Percentiles rank a stretch among this genome's conserved stretches.
Evolutionary conservation across 257 asterid species (phyloP).

Genomic region (Nicotiana noctiflora): DNA sequence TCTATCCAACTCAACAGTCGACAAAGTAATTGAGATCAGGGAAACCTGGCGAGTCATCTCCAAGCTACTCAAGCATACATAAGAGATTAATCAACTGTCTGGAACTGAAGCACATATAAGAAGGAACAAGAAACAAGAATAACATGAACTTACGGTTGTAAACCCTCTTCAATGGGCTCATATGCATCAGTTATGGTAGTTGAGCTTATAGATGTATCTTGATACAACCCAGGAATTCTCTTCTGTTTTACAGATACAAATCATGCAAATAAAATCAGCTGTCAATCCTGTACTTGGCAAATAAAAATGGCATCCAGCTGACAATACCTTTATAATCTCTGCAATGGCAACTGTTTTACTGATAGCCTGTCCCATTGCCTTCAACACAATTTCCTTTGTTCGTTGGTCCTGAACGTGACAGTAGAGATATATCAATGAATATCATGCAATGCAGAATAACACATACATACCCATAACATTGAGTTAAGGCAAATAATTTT

Average conservation of each 20-base stretch:
- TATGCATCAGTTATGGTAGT: constrained; percentile 50
- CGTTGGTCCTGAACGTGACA: constrained; percentile 31
- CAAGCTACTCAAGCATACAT: constrained; percentile 30
- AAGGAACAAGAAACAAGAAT: neutral
- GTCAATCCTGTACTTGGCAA: neutral
- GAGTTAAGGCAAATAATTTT: neutral
- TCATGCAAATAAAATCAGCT: neutral
- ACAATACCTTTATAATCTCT: constrained; percentile 50
- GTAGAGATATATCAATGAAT: neutral
- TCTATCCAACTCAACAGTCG: constrained; percentile 39
- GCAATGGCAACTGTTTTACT: constrained; percentile 53
- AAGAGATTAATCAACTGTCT: constrained; percentile 3
- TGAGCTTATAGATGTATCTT: constrained; percentile 47
- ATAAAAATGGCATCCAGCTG: neutral
- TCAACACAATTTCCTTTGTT: constrained; percentile 37
- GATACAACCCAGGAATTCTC: constrained; percentile 42
- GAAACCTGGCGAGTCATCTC: constrained; percentile 63
- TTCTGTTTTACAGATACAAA: constrained; percentile 22
- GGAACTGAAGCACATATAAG: neutral
- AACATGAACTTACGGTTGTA: constrained; percentile 35
- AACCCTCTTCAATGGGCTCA: constrained; percentile 58
- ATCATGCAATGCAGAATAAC: neutral
- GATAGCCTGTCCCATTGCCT: constrained; percentile 63
- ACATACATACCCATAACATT: neutral
- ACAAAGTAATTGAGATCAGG: constrained; percentile 40